Percentiles rank a stretch among this genome's conserved stretches.
Conservation (phyloP, 176 grass and related monocot species). For the Eleusine indica region DNA sequence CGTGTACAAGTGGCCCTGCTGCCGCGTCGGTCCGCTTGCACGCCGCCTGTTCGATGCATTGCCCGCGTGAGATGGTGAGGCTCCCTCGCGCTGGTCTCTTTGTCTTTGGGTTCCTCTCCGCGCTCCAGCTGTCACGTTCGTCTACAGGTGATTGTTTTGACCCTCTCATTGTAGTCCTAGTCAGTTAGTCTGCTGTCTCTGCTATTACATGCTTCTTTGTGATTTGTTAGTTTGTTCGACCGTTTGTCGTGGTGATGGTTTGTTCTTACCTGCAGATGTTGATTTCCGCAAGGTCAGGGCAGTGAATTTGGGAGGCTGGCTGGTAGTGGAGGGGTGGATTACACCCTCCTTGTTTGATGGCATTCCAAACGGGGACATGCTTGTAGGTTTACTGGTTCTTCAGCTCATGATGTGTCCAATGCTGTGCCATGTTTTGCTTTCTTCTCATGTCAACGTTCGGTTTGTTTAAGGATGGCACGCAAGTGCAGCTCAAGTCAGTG, state of each 20-base stretch:
- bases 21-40: neutral
- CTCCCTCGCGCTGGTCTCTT: neutral
- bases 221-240: neutral
- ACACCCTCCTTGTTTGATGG: conserved; percentile 81
- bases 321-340: conserved; percentile 92
- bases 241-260: neutral
- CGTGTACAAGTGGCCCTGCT: neutral
- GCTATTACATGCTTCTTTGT: neutral
- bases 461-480: conserved; percentile 68
- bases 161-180: neutral
- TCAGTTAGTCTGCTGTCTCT: too few species aligned
- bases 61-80: conserved; percentile 37
- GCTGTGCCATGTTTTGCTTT: neutral
- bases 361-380: conserved; percentile 82
- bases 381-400: conserved; percentile 48
- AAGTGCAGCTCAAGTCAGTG: conserved; percentile 86
- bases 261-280: conserved; percentile 30
- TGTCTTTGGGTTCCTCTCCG: conserved; percentile 22
- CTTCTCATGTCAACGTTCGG: neutral
- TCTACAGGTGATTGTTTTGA: conserved; percentile 29
- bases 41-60: conserved; percentile 31
- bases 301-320: conserved; percentile 88
- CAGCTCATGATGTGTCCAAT: neutral
- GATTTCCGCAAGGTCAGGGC: conserved; percentile 68
- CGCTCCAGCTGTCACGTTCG: conserved; percentile 10